These are phyloP conservation scores for Termitomyces sp. DNA, from an alignment of 768 basidiomycete genomes.

Conservation along the genomic window DNA sequence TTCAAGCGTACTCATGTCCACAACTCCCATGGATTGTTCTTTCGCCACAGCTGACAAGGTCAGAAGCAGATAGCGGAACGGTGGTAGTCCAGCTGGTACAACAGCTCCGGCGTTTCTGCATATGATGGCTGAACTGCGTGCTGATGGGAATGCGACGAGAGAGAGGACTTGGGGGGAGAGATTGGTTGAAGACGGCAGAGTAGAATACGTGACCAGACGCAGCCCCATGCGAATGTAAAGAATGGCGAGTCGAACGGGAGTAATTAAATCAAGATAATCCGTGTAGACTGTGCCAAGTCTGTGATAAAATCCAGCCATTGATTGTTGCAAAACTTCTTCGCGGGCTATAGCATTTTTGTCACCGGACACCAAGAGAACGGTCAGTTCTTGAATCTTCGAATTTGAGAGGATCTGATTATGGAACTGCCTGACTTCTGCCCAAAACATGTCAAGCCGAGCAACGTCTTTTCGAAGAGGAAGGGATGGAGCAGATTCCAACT, in stretches of 20 bases:
- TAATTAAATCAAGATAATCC: slow-evolving; percentile 66
- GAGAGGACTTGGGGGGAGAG: slow-evolving; percentile 19
- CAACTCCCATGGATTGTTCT: slow-evolving; percentile 37
- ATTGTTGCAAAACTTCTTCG: slow-evolving; percentile 73
- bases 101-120: slow-evolving; percentile 19
- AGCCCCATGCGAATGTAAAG: slow-evolving; percentile 69
- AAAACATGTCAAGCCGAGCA: slow-evolving; percentile 54
- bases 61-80: slow-evolving; percentile 42
- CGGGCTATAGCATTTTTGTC: slow-evolving; percentile 37
- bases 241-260: slow-evolving; percentile 62
- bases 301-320: slow-evolving; percentile 71
- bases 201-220: slow-evolving; percentile 34
- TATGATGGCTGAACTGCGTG: slow-evolving; percentile 34
- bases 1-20: slow-evolving; percentile 33
- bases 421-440: slow-evolving; percentile 79
- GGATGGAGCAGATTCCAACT: slow-evolving; percentile 20
- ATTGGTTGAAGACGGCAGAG: slow-evolving; percentile 14
- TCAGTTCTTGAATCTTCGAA: slow-evolving; percentile 46
- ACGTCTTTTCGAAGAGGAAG: slow-evolving; percentile 34
- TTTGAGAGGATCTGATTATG: slow-evolving; percentile 46
- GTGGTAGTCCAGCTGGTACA: slow-evolving; percentile 22
- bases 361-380: slow-evolving; percentile 26
- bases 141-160: slow-evolving; percentile 51
- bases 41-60: slow-evolving; percentile 40
- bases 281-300: slow-evolving; percentile 65